These are phyloP conservation scores for Auriculariales sp. DNA, from an alignment of 768 basidiomycete species.

Conservation along the genomic window DNA sequence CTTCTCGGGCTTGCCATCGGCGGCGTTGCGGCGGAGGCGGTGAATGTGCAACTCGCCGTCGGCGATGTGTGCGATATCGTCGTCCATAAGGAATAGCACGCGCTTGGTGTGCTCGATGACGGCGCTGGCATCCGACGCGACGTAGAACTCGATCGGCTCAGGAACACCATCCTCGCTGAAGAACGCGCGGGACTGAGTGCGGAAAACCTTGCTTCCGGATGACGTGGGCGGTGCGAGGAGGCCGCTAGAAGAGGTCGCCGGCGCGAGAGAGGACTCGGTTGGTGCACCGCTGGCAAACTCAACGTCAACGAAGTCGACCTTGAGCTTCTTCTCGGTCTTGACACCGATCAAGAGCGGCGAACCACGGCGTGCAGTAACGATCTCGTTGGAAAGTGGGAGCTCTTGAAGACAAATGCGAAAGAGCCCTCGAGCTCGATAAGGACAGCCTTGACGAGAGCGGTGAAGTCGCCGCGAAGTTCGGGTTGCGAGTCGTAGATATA, in stretches of 20 bases:
- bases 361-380: conserved; percentile 91
- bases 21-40: conserved; percentile 83
- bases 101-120: conserved; percentile 98
- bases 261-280: conserved; percentile 20
- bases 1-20: conserved; percentile 41
- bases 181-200: conserved; percentile 94
- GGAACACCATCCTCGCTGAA: conserved; percentile 97
- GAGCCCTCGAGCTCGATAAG: conserved; percentile 97
- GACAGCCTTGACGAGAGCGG: conserved; percentile 84
- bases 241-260: conserved; percentile 11
- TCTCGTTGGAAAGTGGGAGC: conserved; percentile 89
- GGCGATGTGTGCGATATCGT: conserved; percentile 95
- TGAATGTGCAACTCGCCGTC: conserved; percentile 98
- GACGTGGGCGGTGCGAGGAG: conserved; percentile 53
- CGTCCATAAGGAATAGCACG: conserved; percentile 95
- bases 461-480: conserved; percentile 76
- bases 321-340: conserved; percentile 99
- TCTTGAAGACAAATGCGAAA: conserved; percentile 99
- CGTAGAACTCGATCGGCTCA: conserved; percentile 98
- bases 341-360: conserved; percentile 95
- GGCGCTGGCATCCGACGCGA: conserved; percentile 92
- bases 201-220: conserved; percentile 58
- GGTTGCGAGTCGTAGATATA: conserved; percentile 92
- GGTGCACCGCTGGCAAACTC: conserved; percentile 80
- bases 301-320: conserved; percentile 99